Percentiles rank a stretch among this genome's conserved stretches.
Evolutionary conservation across 371 early-diverging fungal species (phyloP).

Genomic region (Rhizopus delemar): DNA sequence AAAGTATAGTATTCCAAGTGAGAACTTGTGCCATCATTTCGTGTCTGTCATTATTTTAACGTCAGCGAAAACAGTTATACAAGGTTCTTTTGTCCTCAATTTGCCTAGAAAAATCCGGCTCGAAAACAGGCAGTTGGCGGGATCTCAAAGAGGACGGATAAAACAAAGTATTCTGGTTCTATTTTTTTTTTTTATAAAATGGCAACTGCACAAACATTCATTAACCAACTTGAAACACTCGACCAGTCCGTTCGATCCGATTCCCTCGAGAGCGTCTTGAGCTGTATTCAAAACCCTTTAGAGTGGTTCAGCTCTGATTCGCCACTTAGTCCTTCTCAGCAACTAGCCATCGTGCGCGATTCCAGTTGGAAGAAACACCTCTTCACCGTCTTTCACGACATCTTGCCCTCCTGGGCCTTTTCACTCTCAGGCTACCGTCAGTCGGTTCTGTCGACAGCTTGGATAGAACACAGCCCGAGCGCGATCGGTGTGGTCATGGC

Average conservation of each 20-base stretch:
- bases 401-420: slow-evolving; percentile 35
- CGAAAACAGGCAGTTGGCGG: too few species aligned
- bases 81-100: too few species aligned
- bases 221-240: background rate
- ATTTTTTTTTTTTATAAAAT: background rate
- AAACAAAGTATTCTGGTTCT: background rate
- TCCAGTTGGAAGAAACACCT: slow-evolving; percentile 33
- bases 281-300: slow-evolving; percentile 7
- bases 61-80: too few species aligned
- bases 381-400: slow-evolving; percentile 22
- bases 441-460: slow-evolving; percentile 10
- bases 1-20: too few species aligned
- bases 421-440: slow-evolving; percentile 6
- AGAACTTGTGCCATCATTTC: too few species aligned
- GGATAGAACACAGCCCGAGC: background rate
- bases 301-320: background rate
- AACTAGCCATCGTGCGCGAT: slow-evolving; percentile 14
- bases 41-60: too few species aligned
- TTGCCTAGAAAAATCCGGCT: too few species aligned
- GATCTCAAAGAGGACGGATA: background rate
- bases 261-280: background rate
- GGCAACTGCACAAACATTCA: slow-evolving; percentile 1
- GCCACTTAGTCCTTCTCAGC: background rate
- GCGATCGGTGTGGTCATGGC: slow-evolving; percentile 7
- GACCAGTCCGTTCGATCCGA: background rate